Evolutionary conservation across 331 rosid species (phyloP).

Genomic region (Malus hybrid): DNA sequence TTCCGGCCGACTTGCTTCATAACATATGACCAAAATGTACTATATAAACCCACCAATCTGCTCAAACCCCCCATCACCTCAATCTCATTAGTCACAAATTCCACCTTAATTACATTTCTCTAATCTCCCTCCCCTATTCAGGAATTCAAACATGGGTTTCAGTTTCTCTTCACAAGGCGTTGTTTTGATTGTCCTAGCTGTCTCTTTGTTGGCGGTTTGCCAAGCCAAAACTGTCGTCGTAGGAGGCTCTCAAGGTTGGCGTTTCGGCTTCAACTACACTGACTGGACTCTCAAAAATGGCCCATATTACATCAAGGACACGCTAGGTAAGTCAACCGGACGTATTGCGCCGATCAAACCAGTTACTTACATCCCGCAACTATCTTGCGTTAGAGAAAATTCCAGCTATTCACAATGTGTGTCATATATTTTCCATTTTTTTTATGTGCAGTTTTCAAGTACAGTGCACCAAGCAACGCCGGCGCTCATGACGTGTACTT

Average conservation of each 20-base stretch:
- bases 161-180: background rate
- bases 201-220: background rate
- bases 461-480: constrained; percentile 4
- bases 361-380: too few species aligned
- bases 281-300: constrained; percentile 48
- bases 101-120: background rate
- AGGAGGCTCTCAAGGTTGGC: constrained; percentile 68
- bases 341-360: too few species aligned
- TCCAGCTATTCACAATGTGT: too few species aligned
- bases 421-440: background rate
- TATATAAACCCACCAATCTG: background rate
- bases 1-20: background rate
- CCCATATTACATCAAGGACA: constrained; percentile 48
- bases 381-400: too few species aligned
- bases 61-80: background rate
- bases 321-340: constrained; percentile 20
- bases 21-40: background rate
- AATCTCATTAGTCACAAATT: background rate
- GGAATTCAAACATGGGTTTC: constrained; percentile 14
- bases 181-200: constrained; percentile 10
- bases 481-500: constrained; percentile 12
- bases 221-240: constrained; percentile 38
- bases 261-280: constrained; percentile 55
- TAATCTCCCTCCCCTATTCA: background rate
- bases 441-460: constrained; percentile 21